phyloP scores from a whole-genome alignment of 306 rosid species.

The Coriaria nepalensis region DNA sequence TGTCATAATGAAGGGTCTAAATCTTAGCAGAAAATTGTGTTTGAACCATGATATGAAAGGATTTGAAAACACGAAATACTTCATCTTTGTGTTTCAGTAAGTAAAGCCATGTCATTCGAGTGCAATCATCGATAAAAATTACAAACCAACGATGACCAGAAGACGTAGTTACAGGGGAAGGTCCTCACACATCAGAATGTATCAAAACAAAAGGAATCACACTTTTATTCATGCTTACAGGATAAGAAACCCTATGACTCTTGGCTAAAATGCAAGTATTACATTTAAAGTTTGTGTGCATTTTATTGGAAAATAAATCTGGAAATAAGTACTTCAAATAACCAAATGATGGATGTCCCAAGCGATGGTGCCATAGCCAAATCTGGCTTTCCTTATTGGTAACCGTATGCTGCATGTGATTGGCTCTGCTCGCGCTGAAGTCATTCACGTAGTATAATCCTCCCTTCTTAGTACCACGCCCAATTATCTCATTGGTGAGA shows the following conservation, averaged over 20 bases:
- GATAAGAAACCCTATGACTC: background rate
- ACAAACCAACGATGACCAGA: background rate
- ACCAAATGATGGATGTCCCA: background rate
- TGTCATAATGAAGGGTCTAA: background rate
- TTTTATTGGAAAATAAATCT: background rate
- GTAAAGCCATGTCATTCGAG: background rate
- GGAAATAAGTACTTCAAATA: background rate
- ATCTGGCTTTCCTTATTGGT: background rate
- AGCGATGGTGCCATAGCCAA: background rate
- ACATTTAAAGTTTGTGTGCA: background rate
- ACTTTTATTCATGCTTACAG: too few species aligned
- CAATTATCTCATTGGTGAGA: slow-evolving; percentile 14
- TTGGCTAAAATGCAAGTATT: background rate
- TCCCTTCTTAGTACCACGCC: slow-evolving; percentile 11
- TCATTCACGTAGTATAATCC: background rate
- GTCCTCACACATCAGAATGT: background rate
- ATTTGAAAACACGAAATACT: background rate
- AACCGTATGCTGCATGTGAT: background rate
- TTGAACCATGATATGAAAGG: background rate
- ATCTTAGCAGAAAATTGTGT: too few species aligned
- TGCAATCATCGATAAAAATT: background rate
- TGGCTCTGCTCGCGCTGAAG: background rate
- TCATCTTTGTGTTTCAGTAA: background rate
- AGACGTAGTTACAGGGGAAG: background rate
- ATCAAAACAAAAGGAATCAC: background rate